phyloP scores from a whole-genome alignment of 139 green algal species.

The Micromonas commoda region DNA sequence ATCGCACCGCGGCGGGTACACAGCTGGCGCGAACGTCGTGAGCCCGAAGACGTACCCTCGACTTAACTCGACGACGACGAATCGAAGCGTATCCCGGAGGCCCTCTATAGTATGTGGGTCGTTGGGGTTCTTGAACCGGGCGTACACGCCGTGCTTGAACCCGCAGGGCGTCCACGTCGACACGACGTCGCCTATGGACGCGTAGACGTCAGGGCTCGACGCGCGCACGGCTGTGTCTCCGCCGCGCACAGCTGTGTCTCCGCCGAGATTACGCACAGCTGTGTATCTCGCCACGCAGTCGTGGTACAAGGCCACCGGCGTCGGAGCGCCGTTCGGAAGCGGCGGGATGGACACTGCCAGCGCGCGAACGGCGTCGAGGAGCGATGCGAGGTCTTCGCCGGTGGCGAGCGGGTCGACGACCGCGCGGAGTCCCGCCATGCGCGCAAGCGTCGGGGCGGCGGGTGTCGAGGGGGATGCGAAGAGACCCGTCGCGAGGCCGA shows the following conservation, averaged over 20 bases:
- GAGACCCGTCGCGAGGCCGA: neutral
- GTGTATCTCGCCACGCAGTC: conserved; percentile 16
- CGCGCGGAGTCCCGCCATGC: neutral
- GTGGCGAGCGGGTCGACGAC: neutral
- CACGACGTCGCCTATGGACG: neutral
- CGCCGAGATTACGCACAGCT: no score
- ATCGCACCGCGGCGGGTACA: neutral
- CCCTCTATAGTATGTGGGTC: neutral
- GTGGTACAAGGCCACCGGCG: neutral
- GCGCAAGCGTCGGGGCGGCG: neutral
- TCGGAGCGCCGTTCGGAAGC: neutral
- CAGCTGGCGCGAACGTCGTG: neutral
- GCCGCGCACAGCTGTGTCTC: no score
- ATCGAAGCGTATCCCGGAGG: neutral
- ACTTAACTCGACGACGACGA: neutral
- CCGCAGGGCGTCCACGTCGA: neutral
- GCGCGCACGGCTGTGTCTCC: no score
- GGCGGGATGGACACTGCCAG: neutral
- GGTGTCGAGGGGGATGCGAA: neutral
- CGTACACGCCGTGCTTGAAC: neutral
- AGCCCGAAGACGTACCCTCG: conserved; percentile 7
- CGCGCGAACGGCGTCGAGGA: neutral
- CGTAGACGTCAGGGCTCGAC: no score
- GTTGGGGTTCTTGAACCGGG: neutral
- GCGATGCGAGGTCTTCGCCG: neutral